A percentile compares a stretch with the other conserved stretches of the same genome.
phyloP scores from a whole-genome alignment of 805 yeast genomes.

The Lipomyces lipofer region DNA sequence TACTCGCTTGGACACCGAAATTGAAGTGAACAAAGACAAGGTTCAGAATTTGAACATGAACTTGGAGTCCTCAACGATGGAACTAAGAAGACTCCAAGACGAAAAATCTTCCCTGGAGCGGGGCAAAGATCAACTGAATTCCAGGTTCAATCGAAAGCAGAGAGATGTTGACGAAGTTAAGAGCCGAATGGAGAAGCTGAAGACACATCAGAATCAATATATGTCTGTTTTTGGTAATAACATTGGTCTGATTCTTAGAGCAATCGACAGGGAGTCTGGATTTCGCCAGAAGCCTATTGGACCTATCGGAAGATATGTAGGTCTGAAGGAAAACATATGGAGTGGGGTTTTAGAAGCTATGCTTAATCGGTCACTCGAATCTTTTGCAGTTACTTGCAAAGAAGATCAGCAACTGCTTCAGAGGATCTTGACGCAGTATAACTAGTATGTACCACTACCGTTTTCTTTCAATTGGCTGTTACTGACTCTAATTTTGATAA shows the following conservation, averaged over 20 bases:
- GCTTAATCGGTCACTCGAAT: slow-evolving; percentile 51
- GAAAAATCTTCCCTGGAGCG: background rate
- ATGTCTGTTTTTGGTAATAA: slow-evolving; percentile 54
- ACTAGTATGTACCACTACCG: slow-evolving; percentile 43
- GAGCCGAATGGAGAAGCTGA: slow-evolving; percentile 19
- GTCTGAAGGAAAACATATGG: slow-evolving; percentile 62
- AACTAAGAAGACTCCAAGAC: background rate
- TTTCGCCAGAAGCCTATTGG: slow-evolving; percentile 67
- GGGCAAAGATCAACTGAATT: background rate
- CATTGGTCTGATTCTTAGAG: slow-evolving; percentile 46
- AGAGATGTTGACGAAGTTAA: slow-evolving; percentile 4
- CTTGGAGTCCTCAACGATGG: background rate
- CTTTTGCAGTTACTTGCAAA: slow-evolving; percentile 67
- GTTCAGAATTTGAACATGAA: slow-evolving; percentile 2
- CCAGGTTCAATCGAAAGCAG: slow-evolving; percentile 19
- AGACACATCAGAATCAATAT: slow-evolving; percentile 32
- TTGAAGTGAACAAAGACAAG: slow-evolving; percentile 5
- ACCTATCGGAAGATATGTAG: slow-evolving; percentile 68
- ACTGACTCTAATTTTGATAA: too few species aligned
- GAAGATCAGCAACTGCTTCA: slow-evolving; percentile 51
- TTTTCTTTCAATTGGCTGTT: too few species aligned
- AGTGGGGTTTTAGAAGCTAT: slow-evolving; percentile 58
- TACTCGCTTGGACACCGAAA: background rate
- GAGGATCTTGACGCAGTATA: slow-evolving; percentile 10
- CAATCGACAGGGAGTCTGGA: slow-evolving; percentile 41